Evolutionary conservation across 352 stramenopile species (phyloP).

Genomic region (Phytophthora ramorum): DNA sequence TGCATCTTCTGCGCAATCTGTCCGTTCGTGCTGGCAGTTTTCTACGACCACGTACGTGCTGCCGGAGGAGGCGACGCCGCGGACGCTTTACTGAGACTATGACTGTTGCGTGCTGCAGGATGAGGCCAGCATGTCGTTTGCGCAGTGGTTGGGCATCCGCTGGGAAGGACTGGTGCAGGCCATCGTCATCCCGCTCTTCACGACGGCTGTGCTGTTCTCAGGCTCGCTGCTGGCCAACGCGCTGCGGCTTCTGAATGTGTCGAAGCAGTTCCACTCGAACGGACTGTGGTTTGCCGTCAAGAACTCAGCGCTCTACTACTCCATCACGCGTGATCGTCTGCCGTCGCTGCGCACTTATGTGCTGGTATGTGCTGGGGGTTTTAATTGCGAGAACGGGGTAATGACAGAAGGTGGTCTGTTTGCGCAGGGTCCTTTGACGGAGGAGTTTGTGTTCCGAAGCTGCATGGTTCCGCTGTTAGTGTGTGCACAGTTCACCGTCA

Average conservation of each 20-base stretch:
- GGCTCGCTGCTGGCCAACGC: conserved; percentile 78
- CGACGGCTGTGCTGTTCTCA: conserved; percentile 81
- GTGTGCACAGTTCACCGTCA: conserved; percentile 74
- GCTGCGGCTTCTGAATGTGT: conserved; percentile 78
- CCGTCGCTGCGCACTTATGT: conserved; percentile 86
- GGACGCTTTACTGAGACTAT: neutral
- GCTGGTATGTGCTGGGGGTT: conserved; percentile 47
- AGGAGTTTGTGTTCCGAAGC: conserved; percentile 97
- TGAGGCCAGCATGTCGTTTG: conserved; percentile 81
- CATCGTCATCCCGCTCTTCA: conserved; percentile 64
- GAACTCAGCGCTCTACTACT: conserved; percentile 84
- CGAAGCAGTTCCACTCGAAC: conserved; percentile 78
- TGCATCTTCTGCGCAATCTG: conserved; percentile 88
- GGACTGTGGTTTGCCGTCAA: conserved; percentile 83
- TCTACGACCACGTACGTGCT: conserved; percentile 80
- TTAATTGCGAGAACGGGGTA: neutral
- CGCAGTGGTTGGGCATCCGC: conserved; percentile 85
- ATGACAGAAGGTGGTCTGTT: conserved; percentile 1
- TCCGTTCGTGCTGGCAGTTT: conserved; percentile 81
- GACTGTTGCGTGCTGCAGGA: conserved; percentile 47
- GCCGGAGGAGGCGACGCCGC: neutral
- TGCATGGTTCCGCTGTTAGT: conserved; percentile 94
- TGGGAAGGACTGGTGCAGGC: conserved; percentile 63
- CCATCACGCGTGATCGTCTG: conserved; percentile 72
- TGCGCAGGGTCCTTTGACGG: conserved; percentile 88